phyloP scores from a whole-genome alignment of 202 grass and related monocot species.

The Digitaria exilis region DNA sequence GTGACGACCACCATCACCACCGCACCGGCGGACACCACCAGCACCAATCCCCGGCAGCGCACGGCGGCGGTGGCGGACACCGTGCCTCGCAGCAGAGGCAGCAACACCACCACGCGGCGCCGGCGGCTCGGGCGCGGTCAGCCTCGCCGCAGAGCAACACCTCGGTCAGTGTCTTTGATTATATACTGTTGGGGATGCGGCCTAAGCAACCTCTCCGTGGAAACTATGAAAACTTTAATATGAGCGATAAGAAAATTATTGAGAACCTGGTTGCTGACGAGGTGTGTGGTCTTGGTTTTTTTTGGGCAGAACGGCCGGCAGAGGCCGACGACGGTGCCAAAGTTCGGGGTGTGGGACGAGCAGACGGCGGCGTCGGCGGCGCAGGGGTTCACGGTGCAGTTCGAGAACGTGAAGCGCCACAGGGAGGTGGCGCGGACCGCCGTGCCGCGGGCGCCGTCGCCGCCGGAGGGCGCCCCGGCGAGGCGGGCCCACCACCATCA shows the following conservation, averaged over 20 bases:
- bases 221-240: no score
- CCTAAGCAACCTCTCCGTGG: no score
- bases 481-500: conserved; percentile 10
- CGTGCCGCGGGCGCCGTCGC: conserved; percentile 41
- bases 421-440: conserved; percentile 43
- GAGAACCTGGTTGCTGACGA: neutral
- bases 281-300: neutral
- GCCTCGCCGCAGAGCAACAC: conserved; percentile 39
- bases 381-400: conserved; percentile 75
- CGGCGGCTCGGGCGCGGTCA: conserved; percentile 29
- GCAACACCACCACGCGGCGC: neutral
- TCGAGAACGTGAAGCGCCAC: conserved; percentile 71
- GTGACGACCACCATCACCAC: neutral
- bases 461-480: conserved; percentile 18
- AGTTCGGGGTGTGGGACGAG: conserved; percentile 82
- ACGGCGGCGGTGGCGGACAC: no score
- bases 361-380: conserved; percentile 35
- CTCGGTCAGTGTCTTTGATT: conserved; percentile 40
- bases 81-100: conserved; percentile 9
- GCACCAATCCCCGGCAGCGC: no score
- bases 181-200: no score
- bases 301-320: conserved; percentile 44
- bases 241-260: no score
- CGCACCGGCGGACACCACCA: neutral
- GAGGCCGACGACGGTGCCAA: conserved; percentile 59